Base-by-base conservation (phyloP, 495 filamentous ascomycete genomes). In the Daldinia concentrica region DNA sequence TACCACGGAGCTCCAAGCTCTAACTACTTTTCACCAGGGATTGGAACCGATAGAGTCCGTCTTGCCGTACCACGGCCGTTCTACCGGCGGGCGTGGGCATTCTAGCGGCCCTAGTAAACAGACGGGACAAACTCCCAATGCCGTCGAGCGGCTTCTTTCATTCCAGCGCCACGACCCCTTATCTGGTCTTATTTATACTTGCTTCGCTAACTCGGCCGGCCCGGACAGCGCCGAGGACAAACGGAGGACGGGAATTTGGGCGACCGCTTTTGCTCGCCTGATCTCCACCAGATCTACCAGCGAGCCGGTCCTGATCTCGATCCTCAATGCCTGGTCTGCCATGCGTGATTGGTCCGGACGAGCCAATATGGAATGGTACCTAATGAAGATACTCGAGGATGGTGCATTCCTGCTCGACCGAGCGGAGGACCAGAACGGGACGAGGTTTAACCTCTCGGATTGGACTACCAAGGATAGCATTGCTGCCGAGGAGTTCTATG, bases 321-420 rank as follows among this genome's bases (percentile, higher is more conserved):
- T 92, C 15, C 86, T 98, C 37, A 93, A 95, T 79, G 88, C 91
- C 61, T 98, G 93, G 91, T 88, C 93, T 59, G 86, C 88, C 37
- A 91, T 93, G 83, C 89, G 92, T 76, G 90, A 93, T 76, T 98
- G 95, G 95, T 90, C 91, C 64, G 91, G 92, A 62, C 92, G 90
- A 68, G 88, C 89, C 69, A 94, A 92, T 71, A 90, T 99, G 84
- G 94, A 97, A 82, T 90, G 92, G 74, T 97, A 93, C 75, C 87
- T 99, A 5, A 95, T 96, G 92, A 90, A 93, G 76, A 91, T 95
- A 64, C 86, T 99, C 19, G 92, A 97, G 80, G 92, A 94, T 75
- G 95, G 95, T 65, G 89, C 92, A 27, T 98, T 97, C 76, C 81
- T 99, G 61, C 84, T 97, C 78, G 93, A 97, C 68, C 85, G 86